These are phyloP conservation scores for Ascochyta clinopodiicola DNA, from an alignment of 2,329 filamentous ascomycete genomes.

Conservation along the genomic window DNA sequence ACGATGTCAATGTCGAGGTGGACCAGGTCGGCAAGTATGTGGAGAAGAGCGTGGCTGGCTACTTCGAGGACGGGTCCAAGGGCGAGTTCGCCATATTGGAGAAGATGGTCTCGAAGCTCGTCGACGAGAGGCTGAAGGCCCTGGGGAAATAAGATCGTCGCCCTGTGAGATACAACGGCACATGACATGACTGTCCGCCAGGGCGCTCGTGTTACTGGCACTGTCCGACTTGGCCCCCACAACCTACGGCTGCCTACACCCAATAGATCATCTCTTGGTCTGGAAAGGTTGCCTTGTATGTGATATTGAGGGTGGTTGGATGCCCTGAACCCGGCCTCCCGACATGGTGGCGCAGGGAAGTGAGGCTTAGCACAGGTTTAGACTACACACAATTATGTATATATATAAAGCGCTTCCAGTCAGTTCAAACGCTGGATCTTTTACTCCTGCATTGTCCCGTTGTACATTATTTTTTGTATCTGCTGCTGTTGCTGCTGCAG, in stretches of 20 bases:
- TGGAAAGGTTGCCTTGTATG: slow-evolving; percentile 11
- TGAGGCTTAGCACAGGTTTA: slow-evolving; percentile 44
- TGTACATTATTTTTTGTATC: background rate
- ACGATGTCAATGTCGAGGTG: slow-evolving; percentile 90
- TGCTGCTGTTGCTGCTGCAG: background rate
- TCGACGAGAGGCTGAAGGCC: slow-evolving; percentile 70
- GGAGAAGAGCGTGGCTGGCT: slow-evolving; percentile 86
- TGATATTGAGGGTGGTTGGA: slow-evolving; percentile 33
- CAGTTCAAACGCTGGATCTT: background rate
- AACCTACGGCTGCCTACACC: background rate
- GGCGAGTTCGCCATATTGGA: slow-evolving; percentile 59
- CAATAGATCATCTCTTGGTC: slow-evolving; percentile 7
- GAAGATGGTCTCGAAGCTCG: slow-evolving; percentile 68
- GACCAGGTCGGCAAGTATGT: slow-evolving; percentile 88
- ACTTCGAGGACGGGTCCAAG: slow-evolving; percentile 67
- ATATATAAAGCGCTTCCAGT: slow-evolving; percentile 21
- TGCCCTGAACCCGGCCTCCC: slow-evolving; percentile 18
- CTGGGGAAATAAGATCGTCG: slow-evolving; percentile 36
- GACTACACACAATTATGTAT: background rate
- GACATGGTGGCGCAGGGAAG: slow-evolving; percentile 34
- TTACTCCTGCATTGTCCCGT: background rate
- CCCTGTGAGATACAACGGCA: background rate
- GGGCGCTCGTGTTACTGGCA: background rate
- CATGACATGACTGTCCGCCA: background rate
- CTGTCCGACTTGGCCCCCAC: background rate